Conservation (phyloP, 805 yeast genomes). For the Pichia heedii region DNA sequence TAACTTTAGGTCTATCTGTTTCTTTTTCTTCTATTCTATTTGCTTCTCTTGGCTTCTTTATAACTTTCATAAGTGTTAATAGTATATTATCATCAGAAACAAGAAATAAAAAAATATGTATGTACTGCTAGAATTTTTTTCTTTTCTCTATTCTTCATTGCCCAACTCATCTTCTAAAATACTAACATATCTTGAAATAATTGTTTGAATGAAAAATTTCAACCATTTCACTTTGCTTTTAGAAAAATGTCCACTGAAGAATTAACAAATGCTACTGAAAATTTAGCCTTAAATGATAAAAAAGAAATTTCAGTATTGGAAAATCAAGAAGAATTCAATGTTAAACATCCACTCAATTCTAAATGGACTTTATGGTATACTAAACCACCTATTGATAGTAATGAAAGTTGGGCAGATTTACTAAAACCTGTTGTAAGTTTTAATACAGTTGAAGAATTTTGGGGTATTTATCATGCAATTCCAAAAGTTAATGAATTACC, state of each 20-base stretch:
- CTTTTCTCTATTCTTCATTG: no score
- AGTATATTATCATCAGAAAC: no score
- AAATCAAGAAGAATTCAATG: slow-evolving; percentile 54
- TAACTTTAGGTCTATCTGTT: no score
- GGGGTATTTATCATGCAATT: slow-evolving; percentile 94
- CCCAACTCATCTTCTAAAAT: not conserved
- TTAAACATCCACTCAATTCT: slow-evolving; percentile 82
- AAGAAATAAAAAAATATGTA: no score
- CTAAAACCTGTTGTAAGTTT: slow-evolving; percentile 89
- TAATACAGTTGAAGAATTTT: slow-evolving; percentile 94
- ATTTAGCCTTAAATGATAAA: slow-evolving; percentile 27
- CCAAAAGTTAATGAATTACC: slow-evolving; percentile 91
- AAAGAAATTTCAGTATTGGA: slow-evolving; percentile 44
- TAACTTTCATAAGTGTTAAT: no score
- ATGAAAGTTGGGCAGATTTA: slow-evolving; percentile 86
- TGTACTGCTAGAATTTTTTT: no score
- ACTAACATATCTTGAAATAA: not conserved
- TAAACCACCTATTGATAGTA: slow-evolving; percentile 72
- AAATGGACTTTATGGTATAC: slow-evolving; percentile 98
- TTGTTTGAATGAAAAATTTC: no score
- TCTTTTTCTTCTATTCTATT: no score
- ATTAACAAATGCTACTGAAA: slow-evolving; percentile 27
- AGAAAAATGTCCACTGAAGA: slow-evolving; percentile 26
- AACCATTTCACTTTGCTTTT: no score
- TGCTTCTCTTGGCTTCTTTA: no score